These are phyloP conservation scores for Tolypocladium cylindrosporum DNA, from an alignment of 2,329 filamentous ascomycete genomes.

Conservation along the genomic window DNA sequence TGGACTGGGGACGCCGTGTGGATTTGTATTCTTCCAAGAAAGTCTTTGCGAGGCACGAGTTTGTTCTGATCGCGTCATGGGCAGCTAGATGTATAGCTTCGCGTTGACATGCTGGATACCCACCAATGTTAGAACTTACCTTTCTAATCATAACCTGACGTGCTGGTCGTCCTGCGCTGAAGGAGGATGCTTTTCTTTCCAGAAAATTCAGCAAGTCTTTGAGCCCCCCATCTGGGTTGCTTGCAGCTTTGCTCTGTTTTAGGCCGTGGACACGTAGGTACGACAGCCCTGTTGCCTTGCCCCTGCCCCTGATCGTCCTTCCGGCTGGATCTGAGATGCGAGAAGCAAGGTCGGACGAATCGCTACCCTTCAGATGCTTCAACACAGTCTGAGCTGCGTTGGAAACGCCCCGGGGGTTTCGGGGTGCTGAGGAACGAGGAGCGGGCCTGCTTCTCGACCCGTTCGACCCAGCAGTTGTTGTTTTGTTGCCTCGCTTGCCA, in stretches of 20 bases:
- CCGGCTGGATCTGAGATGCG: slow-evolving; percentile 21
- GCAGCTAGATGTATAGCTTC: not conserved
- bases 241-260: slow-evolving; percentile 57
- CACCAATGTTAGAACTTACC: slow-evolving; percentile 50
- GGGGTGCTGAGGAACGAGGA: slow-evolving; percentile 1
- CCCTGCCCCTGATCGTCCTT: slow-evolving; percentile 13
- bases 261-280: slow-evolving; percentile 49
- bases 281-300: slow-evolving; percentile 13
- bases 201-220: slow-evolving; percentile 57
- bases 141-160: slow-evolving; percentile 59
- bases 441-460: slow-evolving; percentile 19
- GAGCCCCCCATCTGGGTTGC: slow-evolving; percentile 56
- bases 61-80: not conserved
- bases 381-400: slow-evolving; percentile 32
- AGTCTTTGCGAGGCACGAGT: not conserved
- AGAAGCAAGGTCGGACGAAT: slow-evolving; percentile 20
- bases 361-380: slow-evolving; percentile 28
- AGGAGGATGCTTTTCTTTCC: slow-evolving; percentile 56
- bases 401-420: slow-evolving; percentile 18
- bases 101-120: slow-evolving; percentile 5
- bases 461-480: slow-evolving; percentile 14
- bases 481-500: slow-evolving; percentile 22
- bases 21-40: not conserved
- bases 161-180: slow-evolving; percentile 31
- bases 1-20: not conserved